A percentile compares a stretch with the other conserved stretches of the same genome.
phyloP scores from a whole-genome alignment of 2,329 filamentous ascomycete species.

The Alternaria metachromatica region DNA sequence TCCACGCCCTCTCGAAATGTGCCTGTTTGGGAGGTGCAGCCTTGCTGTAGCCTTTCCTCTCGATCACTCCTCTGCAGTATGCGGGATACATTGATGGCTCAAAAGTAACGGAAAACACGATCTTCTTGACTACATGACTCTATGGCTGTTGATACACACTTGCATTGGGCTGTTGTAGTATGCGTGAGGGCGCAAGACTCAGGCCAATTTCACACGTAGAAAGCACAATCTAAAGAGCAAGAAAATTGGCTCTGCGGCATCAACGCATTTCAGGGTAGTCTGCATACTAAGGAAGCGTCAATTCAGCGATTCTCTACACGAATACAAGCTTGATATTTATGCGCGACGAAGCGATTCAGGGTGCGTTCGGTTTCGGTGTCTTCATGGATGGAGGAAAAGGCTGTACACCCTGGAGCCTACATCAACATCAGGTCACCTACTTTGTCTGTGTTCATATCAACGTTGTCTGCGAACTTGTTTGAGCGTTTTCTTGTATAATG shows the following conservation, averaged over 20 bases:
- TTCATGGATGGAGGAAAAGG: not conserved
- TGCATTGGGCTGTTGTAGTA: too few relatives aligned
- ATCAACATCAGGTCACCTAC: not conserved
- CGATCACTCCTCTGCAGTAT: not conserved
- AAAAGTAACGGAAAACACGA: not conserved
- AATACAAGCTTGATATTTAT: not conserved
- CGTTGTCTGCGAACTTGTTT: not conserved
- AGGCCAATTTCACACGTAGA: not conserved
- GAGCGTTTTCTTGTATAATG: not conserved
- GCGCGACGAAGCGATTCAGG: not conserved
- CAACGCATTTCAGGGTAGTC: not conserved
- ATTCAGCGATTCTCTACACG: not conserved
- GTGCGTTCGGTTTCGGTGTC: not conserved
- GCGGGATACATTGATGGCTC: not conserved
- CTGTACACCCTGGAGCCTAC: not conserved
- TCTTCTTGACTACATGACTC: not conserved
- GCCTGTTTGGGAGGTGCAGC: not conserved
- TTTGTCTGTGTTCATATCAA: not conserved
- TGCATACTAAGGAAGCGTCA: fast-evolving
- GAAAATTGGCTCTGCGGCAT: not conserved
- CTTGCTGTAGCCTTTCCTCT: not conserved
- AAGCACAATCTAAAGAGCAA: not conserved
- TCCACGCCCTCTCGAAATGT: not conserved
- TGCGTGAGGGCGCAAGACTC: too few relatives aligned
- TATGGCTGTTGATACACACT: too few relatives aligned